Evolutionary conservation across 805 yeast species (phyloP).

Genomic region (Pichia californica): DNA sequence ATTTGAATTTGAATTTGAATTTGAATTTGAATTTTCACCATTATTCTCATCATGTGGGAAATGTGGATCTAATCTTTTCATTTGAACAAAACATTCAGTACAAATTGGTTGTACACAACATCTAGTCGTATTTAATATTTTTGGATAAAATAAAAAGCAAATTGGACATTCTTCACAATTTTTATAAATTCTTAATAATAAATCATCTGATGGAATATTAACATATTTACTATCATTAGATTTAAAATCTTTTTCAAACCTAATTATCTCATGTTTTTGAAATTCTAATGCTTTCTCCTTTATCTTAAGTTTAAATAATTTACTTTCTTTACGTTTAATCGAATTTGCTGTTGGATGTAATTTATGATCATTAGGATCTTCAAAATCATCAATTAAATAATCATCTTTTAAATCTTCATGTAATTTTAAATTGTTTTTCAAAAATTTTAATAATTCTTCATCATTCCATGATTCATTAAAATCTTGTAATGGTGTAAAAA

Average conservation of each 20-base stretch:
- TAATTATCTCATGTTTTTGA: slow-evolving; percentile 31
- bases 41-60: slow-evolving; percentile 69
- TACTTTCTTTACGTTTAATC: slow-evolving; percentile 43
- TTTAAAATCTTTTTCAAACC: slow-evolving; percentile 28
- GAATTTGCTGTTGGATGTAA: slow-evolving; percentile 42
- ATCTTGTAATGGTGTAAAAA: slow-evolving; percentile 83
- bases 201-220: slow-evolving; percentile 35
- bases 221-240: slow-evolving; percentile 20
- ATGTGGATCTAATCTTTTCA: slow-evolving; percentile 87
- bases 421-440: slow-evolving; percentile 41
- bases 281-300: slow-evolving; percentile 33
- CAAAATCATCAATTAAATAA: slow-evolving; percentile 46
- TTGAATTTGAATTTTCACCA: slow-evolving; percentile 3
- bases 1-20: too few relatives aligned
- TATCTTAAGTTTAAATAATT: slow-evolving; percentile 34
- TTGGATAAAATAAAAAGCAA: slow-evolving; percentile 83
- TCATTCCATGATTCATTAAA: slow-evolving; percentile 67
- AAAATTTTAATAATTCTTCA: slow-evolving; percentile 49
- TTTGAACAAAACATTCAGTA: slow-evolving; percentile 94
- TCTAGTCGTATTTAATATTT: slow-evolving; percentile 66
- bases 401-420: slow-evolving; percentile 47
- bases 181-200: slow-evolving; percentile 56
- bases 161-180: slow-evolving; percentile 85
- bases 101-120: slow-evolving; percentile 94
- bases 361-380: slow-evolving; percentile 58